These are phyloP conservation scores for Echeveria elegans DNA, from an alignment of 164 flowering plant genomes.

Conservation along the genomic window DNA sequence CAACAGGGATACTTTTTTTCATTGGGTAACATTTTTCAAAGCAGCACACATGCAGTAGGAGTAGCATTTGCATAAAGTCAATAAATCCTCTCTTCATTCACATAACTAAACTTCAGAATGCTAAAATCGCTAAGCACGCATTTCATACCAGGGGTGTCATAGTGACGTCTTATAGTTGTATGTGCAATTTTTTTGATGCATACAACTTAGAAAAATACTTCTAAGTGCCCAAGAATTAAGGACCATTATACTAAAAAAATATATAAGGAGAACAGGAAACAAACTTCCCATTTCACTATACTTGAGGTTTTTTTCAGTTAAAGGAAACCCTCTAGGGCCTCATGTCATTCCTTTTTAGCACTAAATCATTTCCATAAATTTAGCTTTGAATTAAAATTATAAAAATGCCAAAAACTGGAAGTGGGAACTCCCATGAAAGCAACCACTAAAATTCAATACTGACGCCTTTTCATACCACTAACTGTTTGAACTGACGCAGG, in stretches of 20 bases:
- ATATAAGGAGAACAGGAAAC: neutral
- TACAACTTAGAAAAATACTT: neutral
- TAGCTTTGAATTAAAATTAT: conserved; percentile 1
- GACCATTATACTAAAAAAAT: neutral
- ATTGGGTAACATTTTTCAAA: neutral
- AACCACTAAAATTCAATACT: too few species aligned
- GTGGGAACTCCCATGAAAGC: conserved; percentile 1
- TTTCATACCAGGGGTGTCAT: neutral
- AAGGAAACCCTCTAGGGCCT: neutral
- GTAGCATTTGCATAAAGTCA: neutral
- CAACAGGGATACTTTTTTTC: neutral
- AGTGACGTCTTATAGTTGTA: neutral
- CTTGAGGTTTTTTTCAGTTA: neutral
- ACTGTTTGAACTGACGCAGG: neutral
- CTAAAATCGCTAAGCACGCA: too few species aligned
- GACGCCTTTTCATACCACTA: too few species aligned
- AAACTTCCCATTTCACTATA: neutral
- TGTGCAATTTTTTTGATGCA: too few species aligned
- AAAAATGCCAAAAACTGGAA: neutral
- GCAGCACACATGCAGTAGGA: neutral
- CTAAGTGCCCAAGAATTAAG: too few species aligned
- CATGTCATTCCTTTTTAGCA: neutral
- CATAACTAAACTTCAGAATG: neutral
- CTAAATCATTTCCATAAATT: neutral
- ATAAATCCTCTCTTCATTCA: neutral